Evolutionary conservation across 345 rosid species (phyloP).

Genomic region (Clausena lansium): DNA sequence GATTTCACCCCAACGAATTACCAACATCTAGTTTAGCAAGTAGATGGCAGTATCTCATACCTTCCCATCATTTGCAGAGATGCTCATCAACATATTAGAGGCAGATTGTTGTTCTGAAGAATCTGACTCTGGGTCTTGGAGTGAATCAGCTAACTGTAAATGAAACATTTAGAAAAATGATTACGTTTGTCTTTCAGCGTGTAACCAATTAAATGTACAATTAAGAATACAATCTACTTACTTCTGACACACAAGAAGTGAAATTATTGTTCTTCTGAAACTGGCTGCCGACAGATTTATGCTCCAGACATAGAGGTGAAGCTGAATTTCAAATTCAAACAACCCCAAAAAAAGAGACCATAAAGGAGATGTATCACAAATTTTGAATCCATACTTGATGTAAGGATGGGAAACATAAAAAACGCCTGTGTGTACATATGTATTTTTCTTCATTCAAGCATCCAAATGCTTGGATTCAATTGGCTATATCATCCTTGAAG

Average conservation of each 20-base stretch:
- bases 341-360: background rate
- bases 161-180: background rate
- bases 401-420: background rate
- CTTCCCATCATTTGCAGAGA: conserved; percentile 27
- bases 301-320: conserved; percentile 25
- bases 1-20: background rate
- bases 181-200: background rate
- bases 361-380: background rate
- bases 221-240: conserved; percentile 29
- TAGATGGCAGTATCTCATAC: conserved; percentile 21
- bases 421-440: background rate
- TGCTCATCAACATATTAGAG: conserved; percentile 23
- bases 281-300: conserved; percentile 30
- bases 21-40: background rate
- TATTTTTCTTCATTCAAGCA: background rate
- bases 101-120: conserved; percentile 35
- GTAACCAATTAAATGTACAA: background rate
- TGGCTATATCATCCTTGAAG: background rate
- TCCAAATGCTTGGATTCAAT: background rate
- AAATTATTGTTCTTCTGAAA: conserved; percentile 30
- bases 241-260: conserved; percentile 36
- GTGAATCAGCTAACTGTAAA: conserved; percentile 27
- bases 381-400: background rate
- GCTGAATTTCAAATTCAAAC: conserved; percentile 23
- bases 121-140: conserved; percentile 25